phyloP scores from a whole-genome alignment of 495 filamentous ascomycete species.

The Evernia prunastri region DNA sequence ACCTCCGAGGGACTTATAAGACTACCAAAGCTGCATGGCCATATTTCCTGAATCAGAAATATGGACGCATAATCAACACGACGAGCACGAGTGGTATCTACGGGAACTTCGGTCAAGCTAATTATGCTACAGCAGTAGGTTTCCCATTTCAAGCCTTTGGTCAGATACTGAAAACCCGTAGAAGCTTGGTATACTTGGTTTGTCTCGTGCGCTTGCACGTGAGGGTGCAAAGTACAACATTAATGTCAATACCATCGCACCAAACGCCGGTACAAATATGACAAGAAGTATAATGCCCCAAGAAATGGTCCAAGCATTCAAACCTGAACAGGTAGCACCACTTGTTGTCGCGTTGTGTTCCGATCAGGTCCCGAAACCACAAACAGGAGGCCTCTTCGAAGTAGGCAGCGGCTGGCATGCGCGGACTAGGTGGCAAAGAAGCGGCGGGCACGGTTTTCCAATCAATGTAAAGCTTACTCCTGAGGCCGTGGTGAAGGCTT shows the following conservation, averaged over 20 bases:
- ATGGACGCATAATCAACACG: conserved; percentile 93
- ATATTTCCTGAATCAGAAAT: conserved; percentile 97
- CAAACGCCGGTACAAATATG: conserved; percentile 95
- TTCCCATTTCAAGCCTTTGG: neutral
- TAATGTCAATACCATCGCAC: conserved; percentile 95
- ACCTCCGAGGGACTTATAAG: conserved; percentile 94
- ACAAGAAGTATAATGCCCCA: conserved; percentile 92
- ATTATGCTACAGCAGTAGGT: conserved; percentile 86
- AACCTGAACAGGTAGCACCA: conserved; percentile 97
- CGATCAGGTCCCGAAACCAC: conserved; percentile 75
- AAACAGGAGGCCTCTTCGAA: conserved; percentile 90
- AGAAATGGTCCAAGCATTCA: conserved; percentile 98
- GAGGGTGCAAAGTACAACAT: conserved; percentile 99
- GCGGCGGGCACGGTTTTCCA: conserved; percentile 87
- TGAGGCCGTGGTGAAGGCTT: conserved; percentile 72
- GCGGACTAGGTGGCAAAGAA: conserved; percentile 89
- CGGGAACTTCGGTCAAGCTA: conserved; percentile 97
- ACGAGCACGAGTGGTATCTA: conserved; percentile 96
- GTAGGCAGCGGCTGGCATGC: conserved; percentile 93
- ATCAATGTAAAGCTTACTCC: conserved; percentile 80
- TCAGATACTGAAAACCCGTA: conserved; percentile 20
- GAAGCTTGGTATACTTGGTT: conserved; percentile 91
- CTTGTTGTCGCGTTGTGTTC: conserved; percentile 82
- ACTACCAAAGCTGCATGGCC: conserved; percentile 97
- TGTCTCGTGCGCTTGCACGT: conserved; percentile 85